Base-by-base conservation (phyloP, 345 rosid species). In the Arabidopsis arenosa region DNA sequence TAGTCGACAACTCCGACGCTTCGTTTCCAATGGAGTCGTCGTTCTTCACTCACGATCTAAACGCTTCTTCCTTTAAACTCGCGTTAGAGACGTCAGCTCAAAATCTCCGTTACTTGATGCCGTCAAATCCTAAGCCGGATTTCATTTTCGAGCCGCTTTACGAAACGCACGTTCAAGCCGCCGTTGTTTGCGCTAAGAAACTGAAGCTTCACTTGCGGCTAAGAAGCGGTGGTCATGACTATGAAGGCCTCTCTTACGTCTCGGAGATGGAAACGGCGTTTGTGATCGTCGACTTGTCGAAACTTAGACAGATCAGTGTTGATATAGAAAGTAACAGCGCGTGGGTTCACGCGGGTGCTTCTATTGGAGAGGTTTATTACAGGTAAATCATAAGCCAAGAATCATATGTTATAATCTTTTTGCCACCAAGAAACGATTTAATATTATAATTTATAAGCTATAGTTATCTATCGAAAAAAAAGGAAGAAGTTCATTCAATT, bases 191-290 rank as follows among this genome's bases (percentile, higher is more conserved):
- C n/a, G 80, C 89, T 13, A 85, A 81, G 55, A 15, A 84, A 45
- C 67, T 83, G n/a, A 48, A 79, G 5, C 58, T 89, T 53, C 90
- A 87, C 51, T 68, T 89, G 41, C 81, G 89, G 73, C 60, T 86
- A 44, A 86, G 92, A 1, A 88, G 93, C 6, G 93, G 95, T 0
- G 97, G 97, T 21, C 95, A 86, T 72, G 93, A 89, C 77, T 89
- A 85, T 7, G 94, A 89, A 79, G 93, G 91, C 2, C 72, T 87
- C 2, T 87, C 93, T 1, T 91, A 86, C n/a, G 86, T 85, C 3
- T 86, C 91, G 0, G 75, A 83, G 79, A 74, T 73, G 39, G 88
- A 85, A 45, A 56, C 84, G 2, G 89, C 90, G 35, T 91, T 89
- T 70, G 66, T 86, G 39, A 21, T 91, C 10, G 74, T 88, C 9